Percentiles rank a stretch among this genome's conserved stretches.
Evolutionary conservation across 2,329 filamentous ascomycete species (phyloP).

Genomic region (Zarea fungicola): DNA sequence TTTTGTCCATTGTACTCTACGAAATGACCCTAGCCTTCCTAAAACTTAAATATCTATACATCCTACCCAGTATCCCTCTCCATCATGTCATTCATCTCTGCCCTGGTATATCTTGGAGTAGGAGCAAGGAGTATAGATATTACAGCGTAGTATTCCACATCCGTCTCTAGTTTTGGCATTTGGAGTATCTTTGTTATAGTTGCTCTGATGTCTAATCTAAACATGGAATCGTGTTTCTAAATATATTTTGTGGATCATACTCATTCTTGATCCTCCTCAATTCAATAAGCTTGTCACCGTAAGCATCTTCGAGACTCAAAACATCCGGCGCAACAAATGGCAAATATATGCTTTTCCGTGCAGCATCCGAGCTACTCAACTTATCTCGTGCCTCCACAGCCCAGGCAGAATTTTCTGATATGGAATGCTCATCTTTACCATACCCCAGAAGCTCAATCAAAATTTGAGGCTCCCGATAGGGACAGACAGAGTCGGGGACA

Average conservation of each 20-base stretch:
- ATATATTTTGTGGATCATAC: constrained; percentile 32
- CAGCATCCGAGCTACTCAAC: constrained; percentile 19
- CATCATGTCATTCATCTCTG: too few relatives aligned
- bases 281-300: constrained; percentile 26
- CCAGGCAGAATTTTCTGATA: constrained; percentile 22
- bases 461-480: constrained; percentile 26
- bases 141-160: too few relatives aligned
- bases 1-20: too few relatives aligned
- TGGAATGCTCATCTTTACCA: constrained; percentile 19
- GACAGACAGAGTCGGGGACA: constrained; percentile 24
- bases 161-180: too few relatives aligned
- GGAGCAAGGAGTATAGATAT: too few relatives aligned
- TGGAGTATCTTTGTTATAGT: too few relatives aligned
- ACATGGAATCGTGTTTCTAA: too few relatives aligned
- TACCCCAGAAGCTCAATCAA: constrained; percentile 31
- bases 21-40: too few relatives aligned
- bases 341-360: constrained; percentile 26
- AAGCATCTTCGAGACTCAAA: constrained; percentile 24
- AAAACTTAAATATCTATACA: too few relatives aligned
- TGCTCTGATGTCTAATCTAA: too few relatives aligned
- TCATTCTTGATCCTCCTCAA: constrained; percentile 20
- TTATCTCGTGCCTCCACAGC: constrained; percentile 17
- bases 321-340: constrained; percentile 23
- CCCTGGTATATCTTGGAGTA: too few relatives aligned
- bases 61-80: too few relatives aligned